A percentile compares a stretch with the other conserved stretches of the same genome.
phyloP scores from a whole-genome alignment of 768 basidiomycete genomes.

The Steccherinum ochraceum region DNA sequence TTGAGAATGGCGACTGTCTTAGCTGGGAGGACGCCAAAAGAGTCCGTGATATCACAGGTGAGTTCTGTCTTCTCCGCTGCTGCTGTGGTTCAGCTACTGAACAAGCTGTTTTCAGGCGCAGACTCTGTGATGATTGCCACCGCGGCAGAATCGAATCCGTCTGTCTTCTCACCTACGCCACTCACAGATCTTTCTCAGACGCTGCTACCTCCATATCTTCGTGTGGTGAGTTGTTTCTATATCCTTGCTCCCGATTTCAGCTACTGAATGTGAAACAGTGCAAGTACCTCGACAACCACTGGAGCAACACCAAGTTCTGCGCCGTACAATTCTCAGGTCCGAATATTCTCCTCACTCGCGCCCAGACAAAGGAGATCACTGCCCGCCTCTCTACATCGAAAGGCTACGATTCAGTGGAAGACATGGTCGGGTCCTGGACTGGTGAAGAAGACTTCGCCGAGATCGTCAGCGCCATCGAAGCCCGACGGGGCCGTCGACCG shows the following conservation, averaged over 20 bases:
- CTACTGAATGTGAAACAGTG: conserved; percentile 32
- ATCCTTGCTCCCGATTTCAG: background rate
- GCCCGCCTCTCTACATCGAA: conserved; percentile 56
- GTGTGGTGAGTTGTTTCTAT: conserved; percentile 43
- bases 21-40: conserved; percentile 74
- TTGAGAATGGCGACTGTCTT: conserved; percentile 91
- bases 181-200: conserved; percentile 62
- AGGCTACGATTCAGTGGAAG: conserved; percentile 46
- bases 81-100: background rate
- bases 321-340: conserved; percentile 73
- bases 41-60: conserved; percentile 71
- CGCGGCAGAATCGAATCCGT: conserved; percentile 88
- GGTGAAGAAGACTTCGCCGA: conserved; percentile 58
- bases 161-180: conserved; percentile 71
- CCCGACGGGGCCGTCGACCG: conserved; percentile 23
- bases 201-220: conserved; percentile 68
- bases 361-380: conserved; percentile 50
- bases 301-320: conserved; percentile 85
- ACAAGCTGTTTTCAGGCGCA: conserved; percentile 42
- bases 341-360: conserved; percentile 49
- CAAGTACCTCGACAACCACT: conserved; percentile 73
- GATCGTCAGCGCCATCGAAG: conserved; percentile 47
- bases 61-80: conserved; percentile 12
- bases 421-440: conserved; percentile 46
- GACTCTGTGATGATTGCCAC: conserved; percentile 96